Evolutionary conservation across 306 rosid genomes (phyloP), one percentile per base, ranked within the genome.

Genomic region (Pyrus communis): DNA sequence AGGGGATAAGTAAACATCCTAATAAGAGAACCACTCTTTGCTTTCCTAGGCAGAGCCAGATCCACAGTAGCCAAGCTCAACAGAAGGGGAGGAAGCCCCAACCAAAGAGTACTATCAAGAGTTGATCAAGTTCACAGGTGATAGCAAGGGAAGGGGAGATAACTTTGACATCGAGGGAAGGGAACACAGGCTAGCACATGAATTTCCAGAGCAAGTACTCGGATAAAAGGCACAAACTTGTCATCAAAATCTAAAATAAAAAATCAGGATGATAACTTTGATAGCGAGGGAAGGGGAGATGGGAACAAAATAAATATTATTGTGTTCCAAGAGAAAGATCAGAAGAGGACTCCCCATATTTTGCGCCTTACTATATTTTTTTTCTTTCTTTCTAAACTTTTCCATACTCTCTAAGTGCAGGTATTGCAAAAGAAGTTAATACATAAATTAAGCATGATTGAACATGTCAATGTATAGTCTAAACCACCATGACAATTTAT

Each of bases 11-110:
- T 81, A 83, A 83, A 89, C 90, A 96, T 77, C 33, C 85, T 80
- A 74, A 96, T 85, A 79, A 66, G 65, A 82, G 87, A 91, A 73
- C 89, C 89, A 74, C 83, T 76, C 69, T 82, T 90, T 51, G 77
- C 78, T 77, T 83, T 88, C 40, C 77, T 83, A 43, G 97, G 99
- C 76, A 92, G 83, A 81, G 96, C 99, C 82, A 92, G 85, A 83
- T 92, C 98, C 83, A 96, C 97, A 55, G 89, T 77, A 81, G 96
- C 98, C 79, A 96, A 83, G 75, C 99, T 91, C 85, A 96, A 74
- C 31, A 96, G 57, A 65, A 98, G 98, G 57, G 98, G 96, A 54
- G 97, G 87, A 73, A 78, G 86, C 59, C 96, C 97, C 84, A 84
- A 77, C 98, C 98, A 93, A 75, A 92, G 87, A 71, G 87, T 86